A percentile compares a stretch with the other conserved stretches of the same genome.
These are phyloP conservation scores for Neckera pumila DNA, from an alignment of 225 moss, liverwort and hornwort species.

Conservation along the genomic window DNA sequence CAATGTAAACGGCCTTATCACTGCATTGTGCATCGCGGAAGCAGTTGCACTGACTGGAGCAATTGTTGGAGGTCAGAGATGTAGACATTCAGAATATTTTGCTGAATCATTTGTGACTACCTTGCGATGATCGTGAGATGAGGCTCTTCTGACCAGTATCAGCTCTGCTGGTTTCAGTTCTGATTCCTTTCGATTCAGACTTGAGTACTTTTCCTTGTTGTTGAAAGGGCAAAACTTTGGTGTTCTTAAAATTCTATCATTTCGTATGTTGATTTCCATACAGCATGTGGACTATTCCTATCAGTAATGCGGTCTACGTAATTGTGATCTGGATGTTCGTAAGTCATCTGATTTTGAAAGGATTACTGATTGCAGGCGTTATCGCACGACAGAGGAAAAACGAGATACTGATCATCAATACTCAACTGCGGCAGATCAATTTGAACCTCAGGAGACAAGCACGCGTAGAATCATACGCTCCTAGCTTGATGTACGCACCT, in stretches of 20 bases:
- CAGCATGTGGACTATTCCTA: neutral
- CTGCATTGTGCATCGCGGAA: slow-evolving; percentile 41
- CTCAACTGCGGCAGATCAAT: slow-evolving; percentile 90
- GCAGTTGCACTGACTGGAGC: slow-evolving; percentile 61
- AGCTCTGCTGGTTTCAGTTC: neutral
- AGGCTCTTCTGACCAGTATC: neutral
- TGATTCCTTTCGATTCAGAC: neutral
- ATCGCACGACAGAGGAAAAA: slow-evolving; percentile 87
- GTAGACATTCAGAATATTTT: neutral
- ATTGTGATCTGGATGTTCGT: neutral
- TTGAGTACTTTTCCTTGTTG: neutral
- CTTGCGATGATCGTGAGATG: neutral
- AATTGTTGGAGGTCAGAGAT: slow-evolving; percentile 49
- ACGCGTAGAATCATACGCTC: slow-evolving; percentile 92
- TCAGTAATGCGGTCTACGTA: neutral
- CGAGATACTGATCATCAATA: slow-evolving; percentile 79
- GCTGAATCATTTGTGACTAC: neutral
- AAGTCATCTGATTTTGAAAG: neutral
- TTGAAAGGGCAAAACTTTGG: neutral
- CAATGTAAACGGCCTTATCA: slow-evolving; percentile 37
- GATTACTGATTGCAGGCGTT: slow-evolving; percentile 39
- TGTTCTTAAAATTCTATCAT: neutral
- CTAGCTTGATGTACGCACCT: slow-evolving; percentile 89
- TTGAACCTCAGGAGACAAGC: slow-evolving; percentile 76
- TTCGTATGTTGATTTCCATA: neutral